These are phyloP conservation scores for Colletotrichum destructivum DNA, from an alignment of 2,329 filamentous ascomycete species.

Conservation along the genomic window DNA sequence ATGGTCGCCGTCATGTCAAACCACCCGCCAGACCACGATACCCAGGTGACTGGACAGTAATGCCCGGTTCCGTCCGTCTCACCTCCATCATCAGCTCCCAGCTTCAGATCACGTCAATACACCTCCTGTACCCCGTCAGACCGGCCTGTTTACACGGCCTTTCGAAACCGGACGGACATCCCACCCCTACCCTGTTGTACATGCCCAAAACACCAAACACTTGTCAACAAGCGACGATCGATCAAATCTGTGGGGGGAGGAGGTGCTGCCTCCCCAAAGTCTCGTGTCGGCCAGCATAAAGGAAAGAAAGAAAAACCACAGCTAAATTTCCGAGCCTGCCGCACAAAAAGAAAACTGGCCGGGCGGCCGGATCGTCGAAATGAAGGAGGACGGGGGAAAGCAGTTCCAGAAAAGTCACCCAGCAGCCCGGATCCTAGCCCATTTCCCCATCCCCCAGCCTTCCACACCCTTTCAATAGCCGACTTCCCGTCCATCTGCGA, in stretches of 20 bases:
- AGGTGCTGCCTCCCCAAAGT: too few species aligned
- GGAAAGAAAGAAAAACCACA: too few species aligned
- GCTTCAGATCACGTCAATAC: not conserved
- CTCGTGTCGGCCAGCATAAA: not conserved
- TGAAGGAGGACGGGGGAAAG: not conserved
- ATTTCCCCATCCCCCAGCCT: not conserved
- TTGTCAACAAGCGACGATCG: slow-evolving; percentile 19
- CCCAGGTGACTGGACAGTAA: not conserved
- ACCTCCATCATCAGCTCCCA: too few species aligned
- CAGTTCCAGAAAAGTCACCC: not conserved
- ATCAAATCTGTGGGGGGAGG: slow-evolving; percentile 30
- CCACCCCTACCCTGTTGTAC: not conserved
- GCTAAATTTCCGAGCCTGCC: not conserved
- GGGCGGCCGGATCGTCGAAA: not conserved
- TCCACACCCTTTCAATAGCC: not conserved
- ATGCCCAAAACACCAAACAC: slow-evolving; percentile 18
- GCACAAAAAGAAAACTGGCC: too few species aligned
- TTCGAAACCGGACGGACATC: not conserved
- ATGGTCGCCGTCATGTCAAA: not conserved
- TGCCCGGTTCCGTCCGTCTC: not conserved
- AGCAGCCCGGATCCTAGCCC: not conserved
- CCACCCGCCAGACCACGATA: not conserved
- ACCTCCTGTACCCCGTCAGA: not conserved
- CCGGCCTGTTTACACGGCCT: not conserved
- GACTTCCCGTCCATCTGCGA: slow-evolving; percentile 16